Percentiles rank a stretch among this genome's conserved stretches.
Conservation (phyloP, 2,329 filamentous ascomycete species). For the Dactylellina leptospora region DNA sequence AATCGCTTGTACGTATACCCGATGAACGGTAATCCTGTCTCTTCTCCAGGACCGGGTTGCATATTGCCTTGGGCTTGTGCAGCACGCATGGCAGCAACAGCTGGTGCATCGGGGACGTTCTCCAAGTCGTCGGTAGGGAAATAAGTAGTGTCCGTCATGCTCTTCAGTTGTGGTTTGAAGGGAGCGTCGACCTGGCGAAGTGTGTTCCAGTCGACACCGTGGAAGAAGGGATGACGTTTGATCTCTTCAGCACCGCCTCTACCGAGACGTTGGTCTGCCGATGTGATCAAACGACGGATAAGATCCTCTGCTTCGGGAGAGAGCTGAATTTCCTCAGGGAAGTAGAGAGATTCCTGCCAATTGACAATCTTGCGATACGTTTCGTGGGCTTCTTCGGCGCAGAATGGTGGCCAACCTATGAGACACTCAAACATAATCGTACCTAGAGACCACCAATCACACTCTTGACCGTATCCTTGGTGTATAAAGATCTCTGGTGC, state of each 20-base stretch:
- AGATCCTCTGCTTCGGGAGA: constrained; percentile 89
- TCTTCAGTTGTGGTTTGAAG: constrained; percentile 91
- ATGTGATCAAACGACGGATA: constrained; percentile 92
- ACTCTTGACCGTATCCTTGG: constrained; percentile 93
- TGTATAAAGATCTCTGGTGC: constrained; percentile 98
- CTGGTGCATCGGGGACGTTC: constrained; percentile 72
- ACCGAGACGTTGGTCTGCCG: constrained; percentile 89
- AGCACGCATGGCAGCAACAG: constrained; percentile 72
- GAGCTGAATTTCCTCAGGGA: constrained; percentile 92
- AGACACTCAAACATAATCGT: constrained; percentile 99
- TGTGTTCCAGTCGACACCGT: constrained; percentile 92
- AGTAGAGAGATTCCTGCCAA: constrained; percentile 94
- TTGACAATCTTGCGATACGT: constrained; percentile 99
- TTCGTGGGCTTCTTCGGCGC: constrained; percentile 94
- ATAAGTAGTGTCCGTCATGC: constrained; percentile 95
- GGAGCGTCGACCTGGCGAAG: constrained; percentile 91
- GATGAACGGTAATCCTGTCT: constrained; percentile 95
- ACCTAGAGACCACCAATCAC: constrained; percentile 98
- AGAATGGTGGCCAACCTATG: constrained; percentile 98
- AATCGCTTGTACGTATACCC: constrained; percentile 99
- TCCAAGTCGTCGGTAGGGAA: constrained; percentile 99
- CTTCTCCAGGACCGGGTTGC: constrained; percentile 68
- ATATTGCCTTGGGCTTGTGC: constrained; percentile 65
- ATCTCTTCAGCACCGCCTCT: constrained; percentile 87
- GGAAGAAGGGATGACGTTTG: constrained; percentile 94